A percentile compares a stretch with the other conserved stretches of the same genome.
Conservation (phyloP, 768 basidiomycete species). For the Holtermannia corniformis region DNA sequence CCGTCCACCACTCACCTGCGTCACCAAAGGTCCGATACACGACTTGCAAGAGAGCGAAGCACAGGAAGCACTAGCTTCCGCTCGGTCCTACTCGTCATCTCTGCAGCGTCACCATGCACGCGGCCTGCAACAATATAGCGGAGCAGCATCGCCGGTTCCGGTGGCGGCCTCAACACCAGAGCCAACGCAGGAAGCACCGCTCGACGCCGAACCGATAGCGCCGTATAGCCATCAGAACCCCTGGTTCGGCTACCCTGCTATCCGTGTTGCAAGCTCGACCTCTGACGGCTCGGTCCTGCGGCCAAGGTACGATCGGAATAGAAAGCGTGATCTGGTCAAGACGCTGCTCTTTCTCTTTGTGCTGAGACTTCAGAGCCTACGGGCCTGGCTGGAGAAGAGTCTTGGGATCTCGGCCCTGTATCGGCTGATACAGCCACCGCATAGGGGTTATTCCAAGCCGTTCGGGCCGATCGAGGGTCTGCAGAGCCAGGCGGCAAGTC, state of each 20-base stretch:
- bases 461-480: conserved; percentile 7
- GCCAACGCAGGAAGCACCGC: neutral
- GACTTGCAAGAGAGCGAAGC: neutral
- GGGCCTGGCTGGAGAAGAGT: conserved; percentile 21
- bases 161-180: neutral
- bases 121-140: conserved; percentile 10
- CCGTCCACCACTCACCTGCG: neutral
- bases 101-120: conserved; percentile 31
- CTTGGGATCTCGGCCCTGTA: conserved; percentile 10
- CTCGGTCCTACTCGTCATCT: conserved; percentile 29
- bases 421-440: neutral
- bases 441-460: neutral
- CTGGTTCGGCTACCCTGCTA: conserved; percentile 39
- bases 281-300: conserved; percentile 7
- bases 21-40: neutral
- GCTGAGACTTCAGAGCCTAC: conserved; percentile 24
- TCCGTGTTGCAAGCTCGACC: conserved; percentile 12
- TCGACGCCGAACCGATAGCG: conserved; percentile 11
- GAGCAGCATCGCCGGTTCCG: no score
- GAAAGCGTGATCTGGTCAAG: conserved; percentile 39
- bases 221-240: conserved; percentile 33
- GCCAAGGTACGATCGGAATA: conserved; percentile 28
- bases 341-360: conserved; percentile 38
- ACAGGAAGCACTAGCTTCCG: no score
- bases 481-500: neutral